phyloP scores from a whole-genome alignment of 768 basidiomycete species.

The Suillus bovinus region DNA sequence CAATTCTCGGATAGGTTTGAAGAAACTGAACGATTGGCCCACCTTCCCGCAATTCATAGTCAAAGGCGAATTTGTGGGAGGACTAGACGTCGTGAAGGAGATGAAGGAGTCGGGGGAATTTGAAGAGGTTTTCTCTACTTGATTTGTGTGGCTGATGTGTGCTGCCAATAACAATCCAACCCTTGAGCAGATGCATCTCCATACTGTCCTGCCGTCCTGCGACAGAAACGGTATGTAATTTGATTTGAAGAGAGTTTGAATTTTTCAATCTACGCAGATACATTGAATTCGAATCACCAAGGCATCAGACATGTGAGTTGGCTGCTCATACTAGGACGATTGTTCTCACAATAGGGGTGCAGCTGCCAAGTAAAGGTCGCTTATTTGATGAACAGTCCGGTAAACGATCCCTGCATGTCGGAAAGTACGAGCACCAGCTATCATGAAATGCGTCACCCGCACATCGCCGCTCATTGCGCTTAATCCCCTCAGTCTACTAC shows the following conservation, averaged over 20 bases:
- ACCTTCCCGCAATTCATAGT: conserved; percentile 87
- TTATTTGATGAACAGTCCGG: background rate
- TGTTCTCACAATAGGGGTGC: background rate
- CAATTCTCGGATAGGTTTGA: conserved; percentile 48
- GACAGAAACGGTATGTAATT: background rate
- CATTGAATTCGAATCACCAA: background rate
- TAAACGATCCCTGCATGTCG: background rate
- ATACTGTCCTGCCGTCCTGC: background rate
- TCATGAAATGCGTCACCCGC: background rate
- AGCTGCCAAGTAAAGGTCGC: background rate
- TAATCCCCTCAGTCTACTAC: background rate
- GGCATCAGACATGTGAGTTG: background rate
- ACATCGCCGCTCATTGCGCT: background rate
- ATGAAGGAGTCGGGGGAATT: conserved; percentile 84
- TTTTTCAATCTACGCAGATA: background rate
- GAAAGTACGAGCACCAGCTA: background rate
- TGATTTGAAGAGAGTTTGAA: conserved; percentile 2
- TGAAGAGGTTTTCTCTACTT: conserved; percentile 37
- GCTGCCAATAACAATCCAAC: background rate
- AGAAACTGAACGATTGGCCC: conserved; percentile 86
- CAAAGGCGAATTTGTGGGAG: conserved; percentile 93
- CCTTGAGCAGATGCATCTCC: background rate
- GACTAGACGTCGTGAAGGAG: conserved; percentile 89
- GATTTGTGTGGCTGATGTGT: background rate
- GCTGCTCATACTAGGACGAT: background rate